A percentile compares a stretch with the other conserved stretches of the same genome.
Evolutionary conservation across 306 rosid species (phyloP).

Genomic region (Phaseolus lunatus): DNA sequence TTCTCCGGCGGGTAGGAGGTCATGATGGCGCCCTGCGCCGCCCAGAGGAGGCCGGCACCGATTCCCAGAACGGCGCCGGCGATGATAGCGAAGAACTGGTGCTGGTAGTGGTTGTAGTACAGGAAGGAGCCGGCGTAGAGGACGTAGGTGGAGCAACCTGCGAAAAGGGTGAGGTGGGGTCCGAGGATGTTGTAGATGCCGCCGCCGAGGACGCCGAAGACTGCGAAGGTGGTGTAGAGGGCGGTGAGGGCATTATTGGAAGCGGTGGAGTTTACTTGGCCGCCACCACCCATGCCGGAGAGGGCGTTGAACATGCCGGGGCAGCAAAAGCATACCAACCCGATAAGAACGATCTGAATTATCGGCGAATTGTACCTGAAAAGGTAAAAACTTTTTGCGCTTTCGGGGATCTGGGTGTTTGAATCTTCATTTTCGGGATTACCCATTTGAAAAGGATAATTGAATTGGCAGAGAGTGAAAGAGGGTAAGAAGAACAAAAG

Average conservation of each 20-base stretch:
- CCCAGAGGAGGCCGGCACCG: conserved; percentile 94
- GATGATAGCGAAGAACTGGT: conserved; percentile 64
- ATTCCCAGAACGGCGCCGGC: conserved; percentile 78
- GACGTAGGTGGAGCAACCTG: conserved; percentile 72
- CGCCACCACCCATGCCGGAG: conserved; percentile 93
- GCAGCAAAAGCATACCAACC: conserved; percentile 88
- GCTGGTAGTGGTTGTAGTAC: conserved; percentile 79
- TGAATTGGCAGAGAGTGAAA: neutral
- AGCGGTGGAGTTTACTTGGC: conserved; percentile 76
- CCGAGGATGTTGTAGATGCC: conserved; percentile 96
- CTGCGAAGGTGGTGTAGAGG: conserved; percentile 74
- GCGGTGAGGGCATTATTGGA: conserved; percentile 88
- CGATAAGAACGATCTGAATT: conserved; percentile 66
- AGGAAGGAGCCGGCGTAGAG: conserved; percentile 91
- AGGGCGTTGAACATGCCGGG: conserved; percentile 98
- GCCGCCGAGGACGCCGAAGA: conserved; percentile 89
- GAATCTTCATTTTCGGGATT: conserved; percentile 52
- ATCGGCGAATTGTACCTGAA: conserved; percentile 81
- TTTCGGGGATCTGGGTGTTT: neutral
- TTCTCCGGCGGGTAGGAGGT: conserved; percentile 84
- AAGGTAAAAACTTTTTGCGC: conserved; percentile 30
- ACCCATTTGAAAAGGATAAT: conserved; percentile 52
- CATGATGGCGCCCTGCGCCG: conserved; percentile 91
- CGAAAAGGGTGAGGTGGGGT: conserved; percentile 78
- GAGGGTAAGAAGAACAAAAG: neutral